Evolutionary conservation across 345 rosid species (phyloP).

Genomic region (Conringia planisiliqua): DNA sequence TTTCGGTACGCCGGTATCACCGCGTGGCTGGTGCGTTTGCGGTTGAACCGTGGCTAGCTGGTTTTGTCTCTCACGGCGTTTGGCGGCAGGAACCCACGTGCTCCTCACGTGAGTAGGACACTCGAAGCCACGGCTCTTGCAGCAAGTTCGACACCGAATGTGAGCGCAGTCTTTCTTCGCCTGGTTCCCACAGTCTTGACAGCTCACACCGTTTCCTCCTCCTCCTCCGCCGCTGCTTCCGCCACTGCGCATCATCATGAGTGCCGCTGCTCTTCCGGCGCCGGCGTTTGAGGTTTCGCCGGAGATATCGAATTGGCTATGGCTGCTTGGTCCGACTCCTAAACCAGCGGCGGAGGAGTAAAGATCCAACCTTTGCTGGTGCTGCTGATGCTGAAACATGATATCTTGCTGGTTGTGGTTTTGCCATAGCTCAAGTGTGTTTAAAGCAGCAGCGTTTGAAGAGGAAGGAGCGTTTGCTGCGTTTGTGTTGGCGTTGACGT

Average conservation of each 20-base stretch:
- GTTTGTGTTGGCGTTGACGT: conserved; percentile 25
- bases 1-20: conserved; percentile 36
- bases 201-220: conserved; percentile 43
- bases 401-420: conserved; percentile 50
- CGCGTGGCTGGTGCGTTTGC: conserved; percentile 23
- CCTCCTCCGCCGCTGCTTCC: neutral
- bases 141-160: conserved; percentile 80
- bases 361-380: conserved; percentile 53
- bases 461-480: conserved; percentile 35
- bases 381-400: conserved; percentile 39
- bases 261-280: conserved; percentile 28
- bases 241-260: conserved; percentile 44
- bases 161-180: conserved; percentile 82
- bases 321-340: conserved; percentile 66
- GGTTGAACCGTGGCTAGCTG: conserved; percentile 40
- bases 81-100: conserved; percentile 90
- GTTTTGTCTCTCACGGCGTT: conserved; percentile 71
- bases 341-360: conserved; percentile 57
- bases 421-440: conserved; percentile 82
- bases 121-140: conserved; percentile 80
- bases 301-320: conserved; percentile 36
- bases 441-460: conserved; percentile 33
- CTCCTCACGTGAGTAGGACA: conserved; percentile 80
- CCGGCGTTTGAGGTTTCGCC: conserved; percentile 41
- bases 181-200: conserved; percentile 91